Evolutionary conservation across 208 protist species (phyloP), one percentile per base, ranked within the genome.

Genomic region (Acanthamoeba divionensis): DNA sequence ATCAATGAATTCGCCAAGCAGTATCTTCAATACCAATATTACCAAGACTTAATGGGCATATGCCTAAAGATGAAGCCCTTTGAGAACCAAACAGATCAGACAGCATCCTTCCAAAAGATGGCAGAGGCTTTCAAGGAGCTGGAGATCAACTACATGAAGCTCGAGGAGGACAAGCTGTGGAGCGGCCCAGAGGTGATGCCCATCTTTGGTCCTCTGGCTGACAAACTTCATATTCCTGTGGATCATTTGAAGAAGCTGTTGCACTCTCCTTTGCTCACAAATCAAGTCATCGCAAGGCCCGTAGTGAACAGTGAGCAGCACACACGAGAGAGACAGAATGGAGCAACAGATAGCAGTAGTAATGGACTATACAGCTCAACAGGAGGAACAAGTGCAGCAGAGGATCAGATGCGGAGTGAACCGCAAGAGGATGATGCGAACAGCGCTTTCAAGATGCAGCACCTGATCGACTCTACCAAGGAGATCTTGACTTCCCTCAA

Each of bases 21-120:
- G n/a, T n/a, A n/a, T n/a, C n/a, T n/a, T n/a, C n/a, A n/a, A n/a
- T n/a, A n/a, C n/a, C n/a, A n/a, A 12, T 69, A 69, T 31, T 69
- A 69, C 62, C 62, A 69, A n/a, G 62, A 69, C n/a, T 31, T 69
- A 10, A 69, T 69, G 62, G 62, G 62, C 13, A 69, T 69, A n/a
- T 69, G 62, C 62, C 62, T 69, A n/a, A 69, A 69, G 62, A 69
- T 69, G 62, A 69, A 69, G 62, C 62, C 62, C 13, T 69, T 69
- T 31, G 62, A 69, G n/a, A 69, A 69, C 62, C 26, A 69, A n/a
- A 69, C 26, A n/a, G 62, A 69, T n/a, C 62, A 69, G n/a, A 69
- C 13, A n/a, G 26, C 36, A n/a, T 69, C 62, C 10, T 69, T 69
- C 13, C 62, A 69, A 24, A 69, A 69, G 62, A 69, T 69, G 62